phyloP scores from a whole-genome alignment of 305 asterid species.

The Withania somnifera region DNA sequence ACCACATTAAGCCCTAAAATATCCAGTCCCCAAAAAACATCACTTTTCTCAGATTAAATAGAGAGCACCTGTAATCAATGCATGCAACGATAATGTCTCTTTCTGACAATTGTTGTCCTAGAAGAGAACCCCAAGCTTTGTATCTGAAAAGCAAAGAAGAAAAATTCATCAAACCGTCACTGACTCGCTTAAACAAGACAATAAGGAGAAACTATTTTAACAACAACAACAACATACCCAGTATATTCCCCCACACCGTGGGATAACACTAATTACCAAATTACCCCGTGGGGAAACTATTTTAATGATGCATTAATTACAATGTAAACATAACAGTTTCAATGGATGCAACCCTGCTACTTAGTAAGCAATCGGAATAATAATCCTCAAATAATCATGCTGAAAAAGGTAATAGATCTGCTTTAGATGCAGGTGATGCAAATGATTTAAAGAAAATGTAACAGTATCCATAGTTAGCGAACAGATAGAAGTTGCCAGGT shows the following conservation, averaged over 20 bases:
- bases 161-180: neutral
- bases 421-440: neutral
- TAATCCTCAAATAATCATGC: neutral
- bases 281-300: too few relatives aligned
- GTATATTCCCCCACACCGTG: too few relatives aligned
- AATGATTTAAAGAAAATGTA: neutral
- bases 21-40: neutral
- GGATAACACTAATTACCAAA: too few relatives aligned
- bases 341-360: neutral
- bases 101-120: conserved; percentile 83
- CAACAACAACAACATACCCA: too few relatives aligned
- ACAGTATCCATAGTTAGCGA: neutral
- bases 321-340: neutral
- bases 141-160: conserved; percentile 38
- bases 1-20: neutral
- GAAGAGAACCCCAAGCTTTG: conserved; percentile 98
- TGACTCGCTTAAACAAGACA: neutral
- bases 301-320: neutral
- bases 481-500: neutral
- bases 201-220: neutral
- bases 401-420: neutral
- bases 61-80: conserved; percentile 85
- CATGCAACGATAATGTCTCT: conserved; percentile 95
- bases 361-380: neutral
- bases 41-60: neutral